phyloP scores from a whole-genome alignment of 345 rosid species.

The Boechera retrofracta region DNA sequence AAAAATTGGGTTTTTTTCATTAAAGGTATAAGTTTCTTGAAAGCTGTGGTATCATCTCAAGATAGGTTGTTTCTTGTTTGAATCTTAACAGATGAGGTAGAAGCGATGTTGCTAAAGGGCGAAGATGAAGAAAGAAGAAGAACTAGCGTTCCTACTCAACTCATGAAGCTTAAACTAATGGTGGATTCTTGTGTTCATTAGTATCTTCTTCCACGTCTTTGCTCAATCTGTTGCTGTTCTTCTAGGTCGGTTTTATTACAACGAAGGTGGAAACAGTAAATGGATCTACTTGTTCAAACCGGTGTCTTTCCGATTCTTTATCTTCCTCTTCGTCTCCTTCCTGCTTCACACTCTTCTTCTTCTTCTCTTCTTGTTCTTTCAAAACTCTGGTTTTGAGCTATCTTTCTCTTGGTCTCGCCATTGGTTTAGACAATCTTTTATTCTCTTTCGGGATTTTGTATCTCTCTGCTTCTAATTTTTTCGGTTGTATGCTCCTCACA shows the following conservation, averaged over 20 bases:
- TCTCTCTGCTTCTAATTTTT: constrained; percentile 75
- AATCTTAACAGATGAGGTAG: constrained; percentile 29
- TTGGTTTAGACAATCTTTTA: constrained; percentile 70
- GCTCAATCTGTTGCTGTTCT: constrained; percentile 74
- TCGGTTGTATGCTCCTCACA: constrained; percentile 82
- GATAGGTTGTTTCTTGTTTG: too few relatives aligned
- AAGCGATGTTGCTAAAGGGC: constrained; percentile 1
- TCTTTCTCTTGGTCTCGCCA: constrained; percentile 59
- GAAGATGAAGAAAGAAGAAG: constrained; percentile 15
- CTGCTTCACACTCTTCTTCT: constrained; percentile 43
- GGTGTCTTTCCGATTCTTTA: constrained; percentile 70
- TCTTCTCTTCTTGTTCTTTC: constrained; percentile 46
- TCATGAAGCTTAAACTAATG: constrained; percentile 55
- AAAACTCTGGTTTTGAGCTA: constrained; percentile 49
- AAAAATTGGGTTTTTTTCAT: too few relatives aligned
- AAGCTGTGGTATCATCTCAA: too few relatives aligned
- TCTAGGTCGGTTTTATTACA: constrained; percentile 34
- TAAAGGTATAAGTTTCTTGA: too few relatives aligned
- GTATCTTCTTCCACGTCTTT: constrained; percentile 51
- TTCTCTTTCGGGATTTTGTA: constrained; percentile 74
- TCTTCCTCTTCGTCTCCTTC: constrained; percentile 59
- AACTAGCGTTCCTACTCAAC: constrained; percentile 16
- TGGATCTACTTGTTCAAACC: constrained; percentile 45
- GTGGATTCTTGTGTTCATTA: constrained; percentile 60
- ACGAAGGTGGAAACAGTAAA: constrained; percentile 45